Evolutionary conservation across 1,139 yeast species (phyloP).

Genomic region (Meyerozyma sp.): DNA sequence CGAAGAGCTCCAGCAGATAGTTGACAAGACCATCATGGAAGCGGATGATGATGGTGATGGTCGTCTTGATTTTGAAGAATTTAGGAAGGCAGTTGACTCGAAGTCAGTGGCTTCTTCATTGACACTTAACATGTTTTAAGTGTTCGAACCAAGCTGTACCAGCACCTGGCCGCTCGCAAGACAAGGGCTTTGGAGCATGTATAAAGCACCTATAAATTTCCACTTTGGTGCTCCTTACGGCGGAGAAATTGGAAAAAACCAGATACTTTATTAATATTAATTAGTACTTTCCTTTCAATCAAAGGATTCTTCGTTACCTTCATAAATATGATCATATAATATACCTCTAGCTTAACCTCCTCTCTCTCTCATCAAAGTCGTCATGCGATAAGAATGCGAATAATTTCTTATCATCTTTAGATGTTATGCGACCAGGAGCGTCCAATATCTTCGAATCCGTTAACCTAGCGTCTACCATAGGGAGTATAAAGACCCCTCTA

Average conservation of each 20-base stretch:
- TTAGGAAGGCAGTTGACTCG: slow-evolving; percentile 66
- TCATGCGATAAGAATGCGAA: neutral
- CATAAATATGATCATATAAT: too few species aligned
- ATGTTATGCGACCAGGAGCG: slow-evolving; percentile 5
- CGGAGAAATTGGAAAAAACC: too few species aligned
- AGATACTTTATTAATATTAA: too few species aligned
- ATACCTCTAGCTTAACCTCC: neutral
- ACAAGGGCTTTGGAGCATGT: too few species aligned
- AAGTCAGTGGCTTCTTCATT: slow-evolving; percentile 58
- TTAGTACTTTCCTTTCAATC: too few species aligned
- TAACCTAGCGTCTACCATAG: slow-evolving; percentile 13
- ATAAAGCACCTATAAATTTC: too few species aligned
- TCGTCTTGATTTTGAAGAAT: slow-evolving; percentile 79
- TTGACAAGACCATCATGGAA: slow-evolving; percentile 93
- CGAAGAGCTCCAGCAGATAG: slow-evolving; percentile 87
- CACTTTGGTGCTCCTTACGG: too few species aligned
- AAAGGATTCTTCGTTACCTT: too few species aligned
- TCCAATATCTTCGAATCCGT: slow-evolving; percentile 19
- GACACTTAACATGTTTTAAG: slow-evolving; percentile 41
- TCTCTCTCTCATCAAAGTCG: neutral
- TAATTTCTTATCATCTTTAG: neutral
- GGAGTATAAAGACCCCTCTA: slow-evolving; percentile 1
- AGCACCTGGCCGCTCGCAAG: neutral
- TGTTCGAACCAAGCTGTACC: neutral
- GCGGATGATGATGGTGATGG: slow-evolving; percentile 94